Conservation (phyloP, 2,329 filamentous ascomycete genomes). For the Calonectria pseudoturangicola region DNA sequence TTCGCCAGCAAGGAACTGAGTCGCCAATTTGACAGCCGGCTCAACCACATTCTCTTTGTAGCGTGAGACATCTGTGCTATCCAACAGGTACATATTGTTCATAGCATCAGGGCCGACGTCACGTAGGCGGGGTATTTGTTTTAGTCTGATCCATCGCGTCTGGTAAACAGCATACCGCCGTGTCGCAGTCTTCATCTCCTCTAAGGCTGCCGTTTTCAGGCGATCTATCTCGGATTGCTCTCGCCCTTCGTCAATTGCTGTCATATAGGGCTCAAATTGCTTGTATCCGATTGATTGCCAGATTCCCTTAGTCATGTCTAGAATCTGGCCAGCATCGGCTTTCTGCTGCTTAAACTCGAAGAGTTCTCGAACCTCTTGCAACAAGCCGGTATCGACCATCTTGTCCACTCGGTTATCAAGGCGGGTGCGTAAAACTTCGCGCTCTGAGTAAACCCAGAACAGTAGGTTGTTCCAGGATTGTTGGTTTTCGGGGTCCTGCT, state of each 20-base stretch:
- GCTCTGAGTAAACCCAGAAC: conserved; percentile 90
- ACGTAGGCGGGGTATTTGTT: conserved; percentile 82
- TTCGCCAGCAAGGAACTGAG: conserved; percentile 76
- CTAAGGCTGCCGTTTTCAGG: conserved; percentile 77
- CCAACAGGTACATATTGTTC: conserved; percentile 83
- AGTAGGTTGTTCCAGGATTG: conserved; percentile 76
- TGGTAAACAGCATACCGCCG: conserved; percentile 92
- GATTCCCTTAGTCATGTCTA: conserved; percentile 88
- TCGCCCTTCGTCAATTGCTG: conserved; percentile 61
- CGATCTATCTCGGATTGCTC: conserved; percentile 67
- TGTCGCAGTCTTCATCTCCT: conserved; percentile 87
- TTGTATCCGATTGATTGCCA: conserved; percentile 99
- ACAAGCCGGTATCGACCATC: conserved; percentile 80
- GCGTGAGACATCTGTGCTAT: conserved; percentile 80
- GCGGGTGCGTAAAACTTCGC: conserved; percentile 79
- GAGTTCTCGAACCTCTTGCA: conserved; percentile 69
- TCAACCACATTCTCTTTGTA: conserved; percentile 80
- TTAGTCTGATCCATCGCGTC: conserved; percentile 89
- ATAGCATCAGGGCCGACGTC: conserved; percentile 70
- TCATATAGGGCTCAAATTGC: conserved; percentile 86
- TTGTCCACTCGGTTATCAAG: conserved; percentile 87
- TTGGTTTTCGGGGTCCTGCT: conserved; percentile 47
- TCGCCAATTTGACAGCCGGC: conserved; percentile 78
- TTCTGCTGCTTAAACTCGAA: conserved; percentile 62
- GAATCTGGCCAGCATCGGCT: conserved; percentile 65